Conservation (phyloP, 345 rosid species). For the Lepidium sativum region DNA sequence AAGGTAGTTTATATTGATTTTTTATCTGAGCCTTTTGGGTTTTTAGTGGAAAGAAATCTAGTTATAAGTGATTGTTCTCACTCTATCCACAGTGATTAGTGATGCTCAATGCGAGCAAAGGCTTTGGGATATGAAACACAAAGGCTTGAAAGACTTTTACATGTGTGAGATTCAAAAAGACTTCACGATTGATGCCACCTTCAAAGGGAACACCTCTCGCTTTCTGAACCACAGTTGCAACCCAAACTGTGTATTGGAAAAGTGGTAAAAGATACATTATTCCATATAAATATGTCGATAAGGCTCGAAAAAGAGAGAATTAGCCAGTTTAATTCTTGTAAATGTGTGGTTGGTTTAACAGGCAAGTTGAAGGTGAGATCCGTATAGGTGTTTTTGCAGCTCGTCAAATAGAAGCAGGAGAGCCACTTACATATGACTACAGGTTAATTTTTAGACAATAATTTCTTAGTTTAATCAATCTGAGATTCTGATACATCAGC, state of each 20-base stretch:
- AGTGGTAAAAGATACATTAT: slow-evolving; percentile 40
- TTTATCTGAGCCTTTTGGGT: not conserved
- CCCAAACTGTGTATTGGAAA: slow-evolving; percentile 81
- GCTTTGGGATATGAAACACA: slow-evolving; percentile 97
- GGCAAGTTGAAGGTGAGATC: slow-evolving; percentile 95
- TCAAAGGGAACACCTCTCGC: slow-evolving; percentile 87
- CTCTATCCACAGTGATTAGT: slow-evolving; percentile 58
- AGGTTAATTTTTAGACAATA: slow-evolving; percentile 36
- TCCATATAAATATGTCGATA: not conserved
- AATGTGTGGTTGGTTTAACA: slow-evolving; percentile 13
- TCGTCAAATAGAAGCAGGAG: slow-evolving; percentile 66
- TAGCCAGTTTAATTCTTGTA: not conserved
- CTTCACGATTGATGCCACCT: slow-evolving; percentile 96
- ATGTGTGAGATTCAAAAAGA: slow-evolving; percentile 97
- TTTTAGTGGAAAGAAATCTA: not conserved
- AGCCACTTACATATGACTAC: slow-evolving; percentile 88
- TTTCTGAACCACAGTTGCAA: slow-evolving; percentile 90
- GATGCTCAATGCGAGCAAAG: slow-evolving; percentile 86
- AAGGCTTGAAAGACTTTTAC: slow-evolving; percentile 73
- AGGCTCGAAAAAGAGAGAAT: not conserved
- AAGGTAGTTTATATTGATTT: slow-evolving; percentile 48
- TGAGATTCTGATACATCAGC: not conserved
- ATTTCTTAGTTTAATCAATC: not conserved
- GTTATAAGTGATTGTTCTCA: slow-evolving; percentile 1
- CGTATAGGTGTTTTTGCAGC: slow-evolving; percentile 93